Base-by-base conservation (phyloP, 2,329 filamentous ascomycete species). In the Dryadomyces sulphureus region DNA sequence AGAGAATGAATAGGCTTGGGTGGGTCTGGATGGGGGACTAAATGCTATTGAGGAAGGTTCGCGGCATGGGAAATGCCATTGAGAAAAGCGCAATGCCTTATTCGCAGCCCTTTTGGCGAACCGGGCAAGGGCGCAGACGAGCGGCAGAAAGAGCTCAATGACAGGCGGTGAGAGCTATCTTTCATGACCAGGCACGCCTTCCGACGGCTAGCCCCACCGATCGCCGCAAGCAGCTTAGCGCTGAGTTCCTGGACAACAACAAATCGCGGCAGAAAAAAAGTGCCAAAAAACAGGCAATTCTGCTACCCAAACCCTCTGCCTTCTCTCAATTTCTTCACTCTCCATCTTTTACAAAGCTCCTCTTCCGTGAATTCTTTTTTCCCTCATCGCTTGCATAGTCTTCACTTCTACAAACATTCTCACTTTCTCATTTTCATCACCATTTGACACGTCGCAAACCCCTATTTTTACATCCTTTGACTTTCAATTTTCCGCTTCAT, bases 261-360 rank as follows among this genome's bases (percentile, higher is more conserved):
- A 46, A 48, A 43, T 41, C 38, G 36, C 24, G 38, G 43, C 41
- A 43, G 27, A 47, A 47, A 46, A 46, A 45, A 38, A 27, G 38
- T 24, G 16, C 30, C 19, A 41, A 38, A 42, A 46, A 42, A 30
- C 17, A 44, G 22, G 12, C 12, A 30, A 16, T 7, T 38, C 19
- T 19, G 22, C 16, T 27, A 44, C 42, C 38, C 30, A 41, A 44
- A 44, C 22, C 22, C 35, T 45, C 35, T 5, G 9, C 7, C 34
- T 3, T 22, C 16, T 22, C 27, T 9, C 35, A n/a, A 27, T 34
- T 19, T 34, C 20, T 42, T 42, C 27, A 16, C 19, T 34, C 17
- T 36, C 34, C 34, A 36, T 36, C 34, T 16, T 32, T 14, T 32
- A 8, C 27, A 32, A 32, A 14, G 27, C 11, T 32, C n/a, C 11